Evolutionary conservation across 2,329 filamentous ascomycete species (phyloP).

Genomic region (Fusarium pseudocircinatum): DNA sequence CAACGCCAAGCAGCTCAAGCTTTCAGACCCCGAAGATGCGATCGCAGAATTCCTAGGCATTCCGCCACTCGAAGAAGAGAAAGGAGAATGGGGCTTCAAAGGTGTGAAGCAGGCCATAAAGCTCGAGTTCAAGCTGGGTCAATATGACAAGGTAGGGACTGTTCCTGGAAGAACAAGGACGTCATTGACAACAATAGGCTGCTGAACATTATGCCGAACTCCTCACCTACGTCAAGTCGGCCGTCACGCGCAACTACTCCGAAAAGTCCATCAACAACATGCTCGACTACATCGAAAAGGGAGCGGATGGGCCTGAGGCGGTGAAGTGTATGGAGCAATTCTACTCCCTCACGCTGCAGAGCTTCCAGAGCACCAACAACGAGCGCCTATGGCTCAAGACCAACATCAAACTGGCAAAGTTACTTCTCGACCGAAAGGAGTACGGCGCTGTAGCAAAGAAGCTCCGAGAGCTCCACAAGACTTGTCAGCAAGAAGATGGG

Average conservation of each 20-base stretch:
- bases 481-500: slow-evolving; percentile 88
- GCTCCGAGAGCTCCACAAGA: slow-evolving; percentile 85
- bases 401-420: slow-evolving; percentile 93
- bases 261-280: slow-evolving; percentile 99
- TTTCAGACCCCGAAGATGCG: slow-evolving; percentile 84
- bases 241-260: slow-evolving; percentile 96
- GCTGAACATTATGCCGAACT: slow-evolving; percentile 94
- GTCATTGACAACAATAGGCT: slow-evolving; percentile 65
- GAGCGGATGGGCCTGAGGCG: slow-evolving; percentile 72
- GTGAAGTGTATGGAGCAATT: slow-evolving; percentile 90
- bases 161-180: not conserved
- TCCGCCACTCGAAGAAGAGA: slow-evolving; percentile 84
- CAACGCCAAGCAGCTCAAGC: slow-evolving; percentile 97
- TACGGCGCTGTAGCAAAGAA: slow-evolving; percentile 84
- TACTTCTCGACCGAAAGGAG: slow-evolving; percentile 91
- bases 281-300: slow-evolving; percentile 97
- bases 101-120: slow-evolving; percentile 98
- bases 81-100: slow-evolving; percentile 99
- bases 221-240: slow-evolving; percentile 95
- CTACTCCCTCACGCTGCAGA: slow-evolving; percentile 91
- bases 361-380: slow-evolving; percentile 97
- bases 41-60: slow-evolving; percentile 93
- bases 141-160: slow-evolving; percentile 78
- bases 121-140: slow-evolving; percentile 90
- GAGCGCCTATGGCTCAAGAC: slow-evolving; percentile 98